Percentiles rank a stretch among this genome's conserved stretches.
phyloP scores from a whole-genome alignment of 352 stramenopile genomes.

The Pythium aquatile region DNA sequence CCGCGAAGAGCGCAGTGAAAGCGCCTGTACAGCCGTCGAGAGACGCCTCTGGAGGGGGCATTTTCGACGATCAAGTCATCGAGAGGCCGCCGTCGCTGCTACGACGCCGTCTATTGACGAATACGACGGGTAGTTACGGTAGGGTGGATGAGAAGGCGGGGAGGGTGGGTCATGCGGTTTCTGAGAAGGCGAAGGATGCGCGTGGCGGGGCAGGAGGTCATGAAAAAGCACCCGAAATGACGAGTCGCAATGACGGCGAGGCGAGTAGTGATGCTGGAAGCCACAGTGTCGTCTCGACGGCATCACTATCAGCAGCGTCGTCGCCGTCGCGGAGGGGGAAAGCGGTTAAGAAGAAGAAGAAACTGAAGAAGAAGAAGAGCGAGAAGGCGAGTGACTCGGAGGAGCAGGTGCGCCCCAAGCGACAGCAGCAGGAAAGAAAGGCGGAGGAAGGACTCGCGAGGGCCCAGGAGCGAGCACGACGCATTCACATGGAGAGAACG shows the following conservation, averaged over 20 bases:
- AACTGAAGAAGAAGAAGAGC: constrained; percentile 19
- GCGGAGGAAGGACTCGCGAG: constrained; percentile 15
- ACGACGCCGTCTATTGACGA: background rate
- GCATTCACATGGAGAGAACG: constrained; percentile 18
- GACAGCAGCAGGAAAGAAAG: background rate
- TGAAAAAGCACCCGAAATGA: background rate
- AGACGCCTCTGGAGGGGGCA: background rate
- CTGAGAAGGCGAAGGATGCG: background rate
- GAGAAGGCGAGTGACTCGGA: background rate
- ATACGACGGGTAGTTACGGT: background rate
- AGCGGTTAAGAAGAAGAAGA: constrained; percentile 2
- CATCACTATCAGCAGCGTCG: background rate
- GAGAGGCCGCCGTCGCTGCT: background rate
- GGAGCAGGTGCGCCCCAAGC: constrained; percentile 10
- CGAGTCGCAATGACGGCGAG: constrained; percentile 3
- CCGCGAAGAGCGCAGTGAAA: constrained; percentile 1
- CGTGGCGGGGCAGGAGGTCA: background rate
- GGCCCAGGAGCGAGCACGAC: constrained; percentile 24
- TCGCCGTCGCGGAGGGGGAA: background rate
- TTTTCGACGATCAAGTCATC: background rate
- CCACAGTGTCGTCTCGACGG: background rate
- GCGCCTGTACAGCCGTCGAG: constrained; percentile 13
- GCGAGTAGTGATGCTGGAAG: background rate
- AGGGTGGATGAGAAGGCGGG: background rate
- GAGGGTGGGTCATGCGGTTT: background rate